phyloP scores from a whole-genome alignment of 768 basidiomycete genomes.

The Tylopilus subfusipes region DNA sequence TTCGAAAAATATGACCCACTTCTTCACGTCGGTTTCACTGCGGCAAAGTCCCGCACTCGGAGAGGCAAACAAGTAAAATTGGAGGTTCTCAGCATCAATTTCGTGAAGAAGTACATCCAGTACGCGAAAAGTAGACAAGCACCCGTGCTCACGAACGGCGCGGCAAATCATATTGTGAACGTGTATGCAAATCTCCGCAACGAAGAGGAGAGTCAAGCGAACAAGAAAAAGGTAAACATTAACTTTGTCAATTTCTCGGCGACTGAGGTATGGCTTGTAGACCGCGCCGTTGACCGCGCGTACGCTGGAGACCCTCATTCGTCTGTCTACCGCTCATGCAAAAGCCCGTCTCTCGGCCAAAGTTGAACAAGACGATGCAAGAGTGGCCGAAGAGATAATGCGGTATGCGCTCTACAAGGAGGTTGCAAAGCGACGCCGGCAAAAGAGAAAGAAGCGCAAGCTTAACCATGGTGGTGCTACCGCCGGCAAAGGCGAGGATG shows the following conservation, averaged over 20 bases:
- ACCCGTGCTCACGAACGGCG: slow-evolving; percentile 86
- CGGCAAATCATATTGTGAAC: slow-evolving; percentile 90
- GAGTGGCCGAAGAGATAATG: slow-evolving; percentile 90
- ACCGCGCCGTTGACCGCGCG: slow-evolving; percentile 97
- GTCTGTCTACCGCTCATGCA: slow-evolving; percentile 96
- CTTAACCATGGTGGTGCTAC: slow-evolving; percentile 63
- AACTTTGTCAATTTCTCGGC: neutral
- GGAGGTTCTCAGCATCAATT: slow-evolving; percentile 88
- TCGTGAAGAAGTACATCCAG: slow-evolving; percentile 98
- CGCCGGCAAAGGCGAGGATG: slow-evolving; percentile 53
- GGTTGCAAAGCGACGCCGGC: slow-evolving; percentile 71
- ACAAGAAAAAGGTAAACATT: slow-evolving; percentile 72
- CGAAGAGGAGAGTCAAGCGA: slow-evolving; percentile 79
- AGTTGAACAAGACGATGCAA: slow-evolving; percentile 82
- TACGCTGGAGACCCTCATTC: slow-evolving; percentile 97
- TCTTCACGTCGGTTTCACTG: slow-evolving; percentile 77
- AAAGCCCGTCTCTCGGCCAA: slow-evolving; percentile 87
- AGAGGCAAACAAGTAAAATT: slow-evolving; percentile 59
- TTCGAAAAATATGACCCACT: slow-evolving; percentile 98
- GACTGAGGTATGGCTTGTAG: slow-evolving; percentile 40
- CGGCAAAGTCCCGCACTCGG: slow-evolving; percentile 47
- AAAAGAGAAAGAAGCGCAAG: slow-evolving; percentile 80
- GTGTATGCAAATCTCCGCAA: slow-evolving; percentile 91
- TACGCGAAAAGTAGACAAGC: slow-evolving; percentile 89
- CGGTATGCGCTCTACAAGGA: slow-evolving; percentile 98